Percentiles rank a stretch among this genome's conserved stretches.
Conservation (phyloP, 495 filamentous ascomycete species). For the Tricharina praecox region DNA sequence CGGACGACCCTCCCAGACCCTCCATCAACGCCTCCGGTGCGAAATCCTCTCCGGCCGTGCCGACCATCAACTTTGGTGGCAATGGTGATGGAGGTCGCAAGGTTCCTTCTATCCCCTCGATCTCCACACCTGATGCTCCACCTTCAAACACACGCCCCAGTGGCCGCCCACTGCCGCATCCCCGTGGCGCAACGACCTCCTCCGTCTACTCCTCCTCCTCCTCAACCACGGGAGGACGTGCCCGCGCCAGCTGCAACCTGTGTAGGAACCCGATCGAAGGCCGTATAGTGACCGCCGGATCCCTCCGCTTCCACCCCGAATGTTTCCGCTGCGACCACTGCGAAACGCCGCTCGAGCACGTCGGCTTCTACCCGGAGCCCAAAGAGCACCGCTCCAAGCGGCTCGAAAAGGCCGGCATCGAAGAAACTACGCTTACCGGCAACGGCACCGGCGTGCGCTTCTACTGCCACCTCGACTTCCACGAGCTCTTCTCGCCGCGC, state of each 20-base stretch:
- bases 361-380: conserved; percentile 91
- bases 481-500: conserved; percentile 79
- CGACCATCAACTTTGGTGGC: conserved; percentile 22
- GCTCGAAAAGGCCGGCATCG: conserved; percentile 41
- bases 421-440: conserved; percentile 30
- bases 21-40: conserved; percentile 34
- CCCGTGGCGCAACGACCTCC: conserved; percentile 25
- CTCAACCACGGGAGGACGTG: conserved; percentile 30
- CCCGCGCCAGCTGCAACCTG: conserved; percentile 54
- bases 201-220: conserved; percentile 27
- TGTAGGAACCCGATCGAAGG: conserved; percentile 74
- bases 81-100: conserved; percentile 8
- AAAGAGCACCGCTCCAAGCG: conserved; percentile 49
- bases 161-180: conserved; percentile 25
- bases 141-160: conserved; percentile 19
- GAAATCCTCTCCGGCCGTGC: too few relatives aligned
- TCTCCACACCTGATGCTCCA: conserved; percentile 26
- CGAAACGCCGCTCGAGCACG: conserved; percentile 71
- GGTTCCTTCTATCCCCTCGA: conserved; percentile 11
- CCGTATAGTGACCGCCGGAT: conserved; percentile 69
- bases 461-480: conserved; percentile 96
- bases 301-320: conserved; percentile 69
- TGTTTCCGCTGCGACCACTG: conserved; percentile 88
- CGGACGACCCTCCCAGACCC: conserved; percentile 28
- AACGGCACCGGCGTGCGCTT: conserved; percentile 52